Evolutionary conservation across 352 stramenopile species (phyloP).

Genomic region (Pythium grandisporangium): DNA sequence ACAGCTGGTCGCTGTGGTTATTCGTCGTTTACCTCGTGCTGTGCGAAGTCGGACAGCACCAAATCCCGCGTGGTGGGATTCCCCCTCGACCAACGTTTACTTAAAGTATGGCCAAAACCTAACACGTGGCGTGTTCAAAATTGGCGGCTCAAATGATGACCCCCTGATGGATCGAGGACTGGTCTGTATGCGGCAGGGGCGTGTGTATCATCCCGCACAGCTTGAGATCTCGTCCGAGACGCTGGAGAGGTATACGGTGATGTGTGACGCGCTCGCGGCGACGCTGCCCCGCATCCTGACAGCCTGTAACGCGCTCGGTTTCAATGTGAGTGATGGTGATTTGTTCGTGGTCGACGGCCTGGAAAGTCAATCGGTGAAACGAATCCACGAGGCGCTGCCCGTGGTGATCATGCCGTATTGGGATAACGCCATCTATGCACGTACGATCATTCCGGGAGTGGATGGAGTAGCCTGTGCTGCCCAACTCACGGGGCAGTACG

Average conservation of each 20-base stretch:
- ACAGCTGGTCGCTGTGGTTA: no score
- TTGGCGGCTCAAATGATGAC: conserved; percentile 29
- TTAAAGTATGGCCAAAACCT: conserved; percentile 9
- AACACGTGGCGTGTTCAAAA: conserved; percentile 3
- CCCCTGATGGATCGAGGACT: conserved; percentile 31
- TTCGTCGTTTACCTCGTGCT: no score
- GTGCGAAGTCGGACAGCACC: no score
- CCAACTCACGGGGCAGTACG: conserved; percentile 13
- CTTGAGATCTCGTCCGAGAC: conserved; percentile 1
- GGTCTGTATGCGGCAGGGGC: conserved; percentile 18
- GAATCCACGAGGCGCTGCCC: conserved; percentile 13
- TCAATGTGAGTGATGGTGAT: conserved; percentile 13
- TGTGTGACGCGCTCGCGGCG: conserved; percentile 9
- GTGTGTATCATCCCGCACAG: conserved; percentile 19
- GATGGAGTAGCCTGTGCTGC: conserved; percentile 20
- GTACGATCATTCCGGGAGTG: conserved; percentile 11
- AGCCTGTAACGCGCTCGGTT: conserved; percentile 12
- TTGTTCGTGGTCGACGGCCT: conserved; percentile 13
- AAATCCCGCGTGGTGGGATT: no score
- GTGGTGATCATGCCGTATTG: conserved; percentile 26
- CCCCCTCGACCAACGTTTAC: no score
- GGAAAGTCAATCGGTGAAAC: neutral
- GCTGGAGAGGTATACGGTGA: conserved; percentile 4
- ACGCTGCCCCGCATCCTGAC: conserved; percentile 11
- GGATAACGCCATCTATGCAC: conserved; percentile 12